Evolutionary conservation across 805 yeast genomes (phyloP), one percentile per base, ranked within the genome.

Genomic region (Candida xyloterini): DNA sequence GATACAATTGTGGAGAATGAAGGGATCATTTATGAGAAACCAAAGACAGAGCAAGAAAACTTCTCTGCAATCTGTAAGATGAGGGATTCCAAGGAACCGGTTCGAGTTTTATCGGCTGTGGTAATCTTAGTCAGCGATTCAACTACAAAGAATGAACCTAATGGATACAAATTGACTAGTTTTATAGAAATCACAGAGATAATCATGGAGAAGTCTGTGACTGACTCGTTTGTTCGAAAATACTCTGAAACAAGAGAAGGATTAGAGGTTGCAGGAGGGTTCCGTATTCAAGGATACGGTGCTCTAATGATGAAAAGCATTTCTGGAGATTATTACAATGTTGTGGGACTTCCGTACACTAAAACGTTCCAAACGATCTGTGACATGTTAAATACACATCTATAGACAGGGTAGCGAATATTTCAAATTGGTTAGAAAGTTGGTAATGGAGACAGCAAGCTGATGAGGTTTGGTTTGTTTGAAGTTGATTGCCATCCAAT

Each of bases 201-300:
- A 4, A 38, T 51, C 15, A 66, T 77, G 53, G 76, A 75, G 38
- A 47, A 63, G 7, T 42, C 55, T 1, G 61, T 79, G 10, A 69
- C 79, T 1, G 78, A 77, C 48, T 76, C 68, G n/a, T 67, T 81
- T 27, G 53, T 91, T 4, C 55, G 72, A 18, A 65, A 69, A 11
- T 91, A 91, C 59, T 82, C 84, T 9, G 71, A 70, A 2, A 65
- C 80, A 2, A 81, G 73, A 15, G 97, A 91, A 57, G 98, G 93
- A 1, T 40, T 70, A 7, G 73, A 73, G 33, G 97, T 86, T 1
- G 96, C 98, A 2, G 99, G 97, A 5, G 99, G 99, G 1, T 90
- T 86, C 65, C 80, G 79, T 51, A 80, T 84, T 43, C 98, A 91
- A 62, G 85, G 81, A 0, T 57, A 59, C 8, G 93, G 95, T 2